Evolutionary conservation across 2,329 filamentous ascomycete species (phyloP).

Genomic region (Colletotrichum tofieldiae): DNA sequence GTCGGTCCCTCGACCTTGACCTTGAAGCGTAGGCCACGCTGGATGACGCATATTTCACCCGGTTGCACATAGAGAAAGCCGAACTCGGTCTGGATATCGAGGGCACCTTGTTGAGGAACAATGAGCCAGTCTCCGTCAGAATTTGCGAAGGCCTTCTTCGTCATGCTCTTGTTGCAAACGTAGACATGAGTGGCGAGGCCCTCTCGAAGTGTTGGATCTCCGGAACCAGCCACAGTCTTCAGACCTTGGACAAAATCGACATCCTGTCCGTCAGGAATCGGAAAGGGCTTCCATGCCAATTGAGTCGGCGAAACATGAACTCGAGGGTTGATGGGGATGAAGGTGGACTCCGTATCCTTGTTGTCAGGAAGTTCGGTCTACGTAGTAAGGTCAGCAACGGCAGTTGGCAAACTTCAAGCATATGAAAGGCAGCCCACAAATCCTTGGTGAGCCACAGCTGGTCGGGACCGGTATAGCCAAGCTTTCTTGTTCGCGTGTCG

Average conservation of each 20-base stretch:
- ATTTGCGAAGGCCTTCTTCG: constrained; percentile 64
- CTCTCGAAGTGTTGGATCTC: constrained; percentile 64
- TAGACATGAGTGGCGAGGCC: constrained; percentile 67
- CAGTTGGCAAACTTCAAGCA: too few species aligned
- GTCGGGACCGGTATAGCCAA: constrained; percentile 50
- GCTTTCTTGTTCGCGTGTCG: constrained; percentile 52
- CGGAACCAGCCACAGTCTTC: constrained; percentile 64
- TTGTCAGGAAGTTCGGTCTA: constrained; percentile 45
- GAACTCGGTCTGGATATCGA: constrained; percentile 80
- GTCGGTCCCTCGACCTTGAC: constrained; percentile 73
- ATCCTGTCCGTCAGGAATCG: constrained; percentile 49
- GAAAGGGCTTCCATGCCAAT: constrained; percentile 62
- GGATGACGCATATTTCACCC: constrained; percentile 78
- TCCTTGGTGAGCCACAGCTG: constrained; percentile 52
- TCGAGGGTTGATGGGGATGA: constrained; percentile 60
- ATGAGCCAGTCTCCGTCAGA: constrained; percentile 79
- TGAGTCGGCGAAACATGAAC: constrained; percentile 62
- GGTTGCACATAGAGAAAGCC: constrained; percentile 76
- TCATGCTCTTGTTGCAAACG: constrained; percentile 63
- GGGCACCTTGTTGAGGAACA: constrained; percentile 74
- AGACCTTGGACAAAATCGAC: constrained; percentile 65
- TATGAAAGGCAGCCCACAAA: constrained; percentile 1
- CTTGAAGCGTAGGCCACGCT: constrained; percentile 69
- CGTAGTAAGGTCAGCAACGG: background rate
- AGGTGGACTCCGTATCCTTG: constrained; percentile 56